Evolutionary conservation across 345 rosid genomes (phyloP), one percentile per base, ranked within the genome.

Genomic region (Gossypium turneri): DNA sequence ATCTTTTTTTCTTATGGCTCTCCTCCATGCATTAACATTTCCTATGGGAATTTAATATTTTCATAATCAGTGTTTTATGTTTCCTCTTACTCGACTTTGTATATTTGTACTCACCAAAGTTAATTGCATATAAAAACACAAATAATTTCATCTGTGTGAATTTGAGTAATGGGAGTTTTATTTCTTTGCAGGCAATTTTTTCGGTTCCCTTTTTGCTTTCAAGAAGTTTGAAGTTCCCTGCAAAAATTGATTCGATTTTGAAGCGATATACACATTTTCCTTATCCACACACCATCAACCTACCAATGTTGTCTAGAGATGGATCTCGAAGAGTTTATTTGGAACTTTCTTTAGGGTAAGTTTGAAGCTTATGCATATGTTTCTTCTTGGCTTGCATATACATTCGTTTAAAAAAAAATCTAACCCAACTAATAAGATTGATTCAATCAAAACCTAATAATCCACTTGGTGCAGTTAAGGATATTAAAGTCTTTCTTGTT

Each of bases 341-440:
- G 84, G 94, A 95, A 78, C 88, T 95, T 81, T 89, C 94, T 78
- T 70, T 93, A 55, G 99, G 99, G 99, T 93, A 57, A 86, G 99
- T 84, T 12, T 47, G 43, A 52, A 4, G 38, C 1, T 29, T 29
- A 3, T 29, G 38, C 38, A 29, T 29, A 29, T 29, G 34, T 27
- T 27, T 27, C 29, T 27, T 27, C 3, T 27, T 27, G 3, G 3
- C 29, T 25, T 25, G 27, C 3, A 27, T 2, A 27, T 27, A 27
- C 34, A 27, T 27, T 27, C 34, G 0, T 27, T 27, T 27, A 0
- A 27, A 27, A 27, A 27, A 27, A 3, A 3, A 27, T 27, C 4
- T 27, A 27, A 27, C 34, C 34, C 34, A 29, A 29, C 0, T 3
- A 4, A 29, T 29, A 29, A 29, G 34, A 29, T 29, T 29, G 34